phyloP scores from a whole-genome alignment of 352 stramenopile species.

The Aphanomyces stellatus region DNA sequence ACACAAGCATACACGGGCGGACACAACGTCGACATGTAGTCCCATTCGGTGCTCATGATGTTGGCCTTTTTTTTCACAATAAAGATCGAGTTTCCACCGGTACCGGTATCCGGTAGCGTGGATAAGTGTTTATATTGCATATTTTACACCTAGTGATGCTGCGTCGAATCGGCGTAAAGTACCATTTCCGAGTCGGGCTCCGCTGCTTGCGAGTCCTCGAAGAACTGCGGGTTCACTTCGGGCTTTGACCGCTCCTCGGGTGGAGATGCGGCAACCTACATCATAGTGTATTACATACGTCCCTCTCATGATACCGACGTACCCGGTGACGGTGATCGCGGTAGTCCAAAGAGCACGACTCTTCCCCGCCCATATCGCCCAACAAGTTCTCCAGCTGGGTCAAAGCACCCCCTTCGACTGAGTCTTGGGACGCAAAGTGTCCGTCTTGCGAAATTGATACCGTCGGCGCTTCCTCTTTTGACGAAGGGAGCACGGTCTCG shows the following conservation, averaged over 20 bases:
- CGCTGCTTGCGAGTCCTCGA: conserved; percentile 10
- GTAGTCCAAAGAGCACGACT: conserved; percentile 3
- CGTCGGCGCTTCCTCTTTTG: background rate
- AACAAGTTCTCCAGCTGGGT: conserved; percentile 1
- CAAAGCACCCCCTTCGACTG: background rate
- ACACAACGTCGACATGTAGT: conserved; percentile 50
- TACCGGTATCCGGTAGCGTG: too few relatives aligned
- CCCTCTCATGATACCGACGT: background rate
- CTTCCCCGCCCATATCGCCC: background rate
- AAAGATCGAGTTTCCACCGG: too few relatives aligned
- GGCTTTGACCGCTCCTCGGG: background rate
- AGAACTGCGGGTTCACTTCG: background rate
- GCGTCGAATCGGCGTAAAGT: background rate
- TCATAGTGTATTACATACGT: background rate
- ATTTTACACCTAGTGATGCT: background rate
- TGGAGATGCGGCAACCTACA: background rate
- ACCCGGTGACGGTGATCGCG: background rate
- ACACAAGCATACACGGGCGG: conserved; percentile 64
- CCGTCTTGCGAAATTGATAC: background rate
- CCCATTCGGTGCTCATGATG: conserved; percentile 26
- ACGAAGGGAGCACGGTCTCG: too few relatives aligned
- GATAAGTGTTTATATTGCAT: too few relatives aligned
- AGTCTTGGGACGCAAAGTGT: background rate
- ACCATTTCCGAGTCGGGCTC: conserved; percentile 18
- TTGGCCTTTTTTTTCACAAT: too few relatives aligned